phyloP scores from a whole-genome alignment of 768 basidiomycete species.

The Sarcodon aspratus region DNA sequence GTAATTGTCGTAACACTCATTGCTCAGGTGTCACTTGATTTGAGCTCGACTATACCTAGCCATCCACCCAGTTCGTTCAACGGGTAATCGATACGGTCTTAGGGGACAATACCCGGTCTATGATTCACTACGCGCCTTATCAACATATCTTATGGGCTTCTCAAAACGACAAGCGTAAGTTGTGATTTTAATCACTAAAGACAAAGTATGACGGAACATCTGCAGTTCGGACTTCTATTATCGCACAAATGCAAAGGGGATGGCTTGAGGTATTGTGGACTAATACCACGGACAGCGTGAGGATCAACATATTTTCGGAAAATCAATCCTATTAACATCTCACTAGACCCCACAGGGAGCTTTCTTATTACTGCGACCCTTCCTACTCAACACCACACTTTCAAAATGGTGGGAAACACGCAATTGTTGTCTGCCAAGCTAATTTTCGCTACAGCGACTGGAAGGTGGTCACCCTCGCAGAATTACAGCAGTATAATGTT shows the following conservation, averaged over 20 bases:
- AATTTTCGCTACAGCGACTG: not conserved
- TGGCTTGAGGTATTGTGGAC: conserved; percentile 30
- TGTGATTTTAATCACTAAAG: not conserved
- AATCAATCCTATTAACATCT: too few relatives aligned
- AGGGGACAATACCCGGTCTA: too few relatives aligned
- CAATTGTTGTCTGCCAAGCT: not conserved
- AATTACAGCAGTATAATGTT: not conserved
- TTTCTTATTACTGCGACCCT: too few relatives aligned
- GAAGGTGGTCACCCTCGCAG: not conserved
- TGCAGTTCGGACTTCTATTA: conserved; percentile 20
- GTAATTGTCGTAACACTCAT: too few relatives aligned
- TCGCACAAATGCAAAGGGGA: conserved; percentile 26
- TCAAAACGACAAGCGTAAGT: conserved; percentile 30
- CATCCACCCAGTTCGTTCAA: too few relatives aligned
- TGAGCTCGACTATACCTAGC: too few relatives aligned
- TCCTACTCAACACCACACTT: not conserved
- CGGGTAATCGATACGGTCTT: too few relatives aligned
- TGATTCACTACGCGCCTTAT: conserved; percentile 18
- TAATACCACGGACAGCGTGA: too few relatives aligned
- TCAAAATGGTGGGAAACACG: not conserved
- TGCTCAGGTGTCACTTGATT: too few relatives aligned
- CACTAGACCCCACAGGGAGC: too few relatives aligned
- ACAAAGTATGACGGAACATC: not conserved
- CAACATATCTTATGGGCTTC: conserved; percentile 47
- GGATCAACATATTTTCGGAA: too few relatives aligned